phyloP scores from a whole-genome alignment of 2,329 filamentous ascomycete genomes.

The Diaporthe sp. region DNA sequence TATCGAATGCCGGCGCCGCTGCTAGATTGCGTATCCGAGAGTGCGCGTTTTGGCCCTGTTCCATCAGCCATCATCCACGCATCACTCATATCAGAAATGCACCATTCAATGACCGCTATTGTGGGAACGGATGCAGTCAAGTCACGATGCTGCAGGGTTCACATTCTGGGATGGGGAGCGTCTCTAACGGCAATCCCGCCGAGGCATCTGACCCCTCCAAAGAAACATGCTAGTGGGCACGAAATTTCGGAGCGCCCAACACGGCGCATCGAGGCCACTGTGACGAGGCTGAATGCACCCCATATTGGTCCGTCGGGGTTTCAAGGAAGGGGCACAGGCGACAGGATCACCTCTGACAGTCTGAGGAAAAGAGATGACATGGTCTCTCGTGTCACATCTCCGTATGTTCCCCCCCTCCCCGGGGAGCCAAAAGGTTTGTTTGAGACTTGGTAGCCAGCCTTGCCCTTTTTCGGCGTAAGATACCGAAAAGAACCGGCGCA shows the following conservation, averaged over 20 bases:
- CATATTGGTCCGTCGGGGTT: slow-evolving; percentile 31
- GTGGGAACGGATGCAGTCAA: slow-evolving; percentile 28
- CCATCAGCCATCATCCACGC: slow-evolving; percentile 39
- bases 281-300: slow-evolving; percentile 34
- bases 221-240: slow-evolving; percentile 35
- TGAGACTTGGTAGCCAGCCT: slow-evolving; percentile 27
- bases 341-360: slow-evolving; percentile 30
- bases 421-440: slow-evolving; percentile 26
- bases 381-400: slow-evolving; percentile 28
- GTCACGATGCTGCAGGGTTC: slow-evolving; percentile 33
- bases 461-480: slow-evolving; percentile 29
- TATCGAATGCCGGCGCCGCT: slow-evolving; percentile 35
- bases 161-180: slow-evolving; percentile 18
- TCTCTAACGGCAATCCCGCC: slow-evolving; percentile 39
- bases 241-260: slow-evolving; percentile 30
- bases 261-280: slow-evolving; percentile 35
- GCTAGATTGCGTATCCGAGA: slow-evolving; percentile 38
- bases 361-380: slow-evolving; percentile 31
- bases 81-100: slow-evolving; percentile 28
- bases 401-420: slow-evolving; percentile 3
- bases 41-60: slow-evolving; percentile 40
- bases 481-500: slow-evolving; percentile 28
- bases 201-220: slow-evolving; percentile 37
- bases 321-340: slow-evolving; percentile 31
- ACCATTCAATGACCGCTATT: slow-evolving; percentile 24